Evolutionary conservation across 164 flowering plant genomes (phyloP), one percentile per base, ranked within the genome.

Genomic region (Vitis cinerea): DNA sequence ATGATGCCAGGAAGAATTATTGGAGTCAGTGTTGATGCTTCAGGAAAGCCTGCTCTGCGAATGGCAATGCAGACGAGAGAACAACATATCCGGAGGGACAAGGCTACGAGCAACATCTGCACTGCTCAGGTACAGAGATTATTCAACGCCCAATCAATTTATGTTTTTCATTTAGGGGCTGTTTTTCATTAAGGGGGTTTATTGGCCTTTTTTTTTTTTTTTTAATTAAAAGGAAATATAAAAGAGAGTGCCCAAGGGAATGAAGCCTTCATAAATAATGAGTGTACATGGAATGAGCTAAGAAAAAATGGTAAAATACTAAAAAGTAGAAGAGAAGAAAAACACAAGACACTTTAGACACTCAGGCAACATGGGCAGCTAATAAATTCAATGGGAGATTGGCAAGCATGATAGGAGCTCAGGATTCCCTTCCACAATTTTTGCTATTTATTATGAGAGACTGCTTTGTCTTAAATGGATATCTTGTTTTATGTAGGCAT

Each of bases 1-100:
- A 76, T 95, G 99, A 95, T 95, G 97, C 99, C 99, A 0, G 99
- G 99, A 65, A 85, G 99, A 74, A 91, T 93, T 64, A 91, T 95
- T 67, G 99, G 99, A 56, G 87, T 95, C 9, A 95, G 98, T 75
- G 95, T 93, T 62, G 99, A 95, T 83, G 86, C 98, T 14, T 78
- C 91, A 0, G 99, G 99, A 37, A 95, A 91, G 81, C 88, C 88
- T 23, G 99, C 97, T 16, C 76, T 95, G 19, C 91, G 99, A 56
- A 91, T 95, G 99, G 99, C 99, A 0, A 95, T 95, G 99, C 99
- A 95, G 79, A 95, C 98, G 0, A 84, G 99, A 75, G 99, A 95
- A 84, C 99, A 95, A 70, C 99, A 95, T 78, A 95, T 95, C 57
- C 86, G 99, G 8, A 83, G 99, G 73, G 98, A 93, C 79, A 95